A percentile compares a stretch with the other conserved stretches of the same genome.
These are phyloP conservation scores for Ottelia alismoides DNA, from an alignment of 106 monocot genomes.

Conservation along the genomic window DNA sequence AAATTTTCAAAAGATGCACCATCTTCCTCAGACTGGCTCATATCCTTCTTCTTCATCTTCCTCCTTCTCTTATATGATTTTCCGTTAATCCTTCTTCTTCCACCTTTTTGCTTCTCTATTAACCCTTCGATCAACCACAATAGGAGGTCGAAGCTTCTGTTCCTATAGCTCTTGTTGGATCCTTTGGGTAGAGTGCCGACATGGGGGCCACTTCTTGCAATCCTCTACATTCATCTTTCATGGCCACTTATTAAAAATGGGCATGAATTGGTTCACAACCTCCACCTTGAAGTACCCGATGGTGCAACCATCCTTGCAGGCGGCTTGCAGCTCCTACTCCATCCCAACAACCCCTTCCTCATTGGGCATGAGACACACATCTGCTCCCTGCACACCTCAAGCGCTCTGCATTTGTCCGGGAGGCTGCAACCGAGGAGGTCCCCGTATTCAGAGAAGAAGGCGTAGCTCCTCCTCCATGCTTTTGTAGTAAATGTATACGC, in stretches of 20 bases:
- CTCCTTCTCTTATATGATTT: too few species aligned
- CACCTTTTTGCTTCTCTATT: too few species aligned
- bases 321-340: conserved; percentile 21
- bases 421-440: conserved; percentile 17
- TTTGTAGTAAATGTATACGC: conserved; percentile 33
- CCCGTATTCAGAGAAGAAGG: conserved; percentile 29
- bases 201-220: conserved; percentile 23
- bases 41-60: too few species aligned
- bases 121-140: too few species aligned
- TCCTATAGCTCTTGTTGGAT: too few species aligned
- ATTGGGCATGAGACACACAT: too few species aligned
- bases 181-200: conserved; percentile 34
- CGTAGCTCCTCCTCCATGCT: conserved; percentile 34
- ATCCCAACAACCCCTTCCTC: too few species aligned
- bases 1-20: too few species aligned
- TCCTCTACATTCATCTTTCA: conserved; percentile 19
- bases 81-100: too few species aligned
- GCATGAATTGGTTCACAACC: conserved; percentile 36
- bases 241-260: conserved; percentile 13
- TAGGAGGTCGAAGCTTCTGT: too few species aligned
- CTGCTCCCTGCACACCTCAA: conserved; percentile 32
- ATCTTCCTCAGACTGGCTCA: too few species aligned
- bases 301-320: not conserved
- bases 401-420: conserved; percentile 26
- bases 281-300: conserved; percentile 25